These are phyloP conservation scores for Wallacemonas sp. DNA, from an alignment of 208 protist genomes.

Conservation along the genomic window DNA sequence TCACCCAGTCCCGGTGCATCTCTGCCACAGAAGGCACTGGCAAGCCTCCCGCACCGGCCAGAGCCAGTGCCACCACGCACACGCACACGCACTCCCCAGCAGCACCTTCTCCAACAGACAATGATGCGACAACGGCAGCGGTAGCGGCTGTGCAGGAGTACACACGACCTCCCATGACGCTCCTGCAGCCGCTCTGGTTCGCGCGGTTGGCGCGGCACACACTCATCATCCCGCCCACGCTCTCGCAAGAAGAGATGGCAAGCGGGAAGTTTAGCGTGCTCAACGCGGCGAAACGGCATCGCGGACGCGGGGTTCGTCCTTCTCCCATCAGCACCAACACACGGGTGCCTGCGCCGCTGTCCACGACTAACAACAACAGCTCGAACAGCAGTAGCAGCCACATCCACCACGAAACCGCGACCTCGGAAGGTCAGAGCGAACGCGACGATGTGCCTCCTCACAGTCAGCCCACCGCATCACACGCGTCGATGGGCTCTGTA, in stretches of 20 bases:
- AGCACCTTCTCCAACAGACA: no score
- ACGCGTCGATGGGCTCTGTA: no score
- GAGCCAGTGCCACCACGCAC: neutral
- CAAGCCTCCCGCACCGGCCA: neutral
- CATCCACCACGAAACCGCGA: no score
- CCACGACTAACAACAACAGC: no score
- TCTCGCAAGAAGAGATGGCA: constrained; percentile 3
- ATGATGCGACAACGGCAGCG: neutral
- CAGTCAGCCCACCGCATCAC: no score
- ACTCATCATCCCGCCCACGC: constrained; percentile 3
- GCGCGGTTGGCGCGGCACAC: neutral
- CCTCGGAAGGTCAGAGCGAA: no score
- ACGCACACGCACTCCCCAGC: no score
- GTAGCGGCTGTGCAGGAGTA: neutral
- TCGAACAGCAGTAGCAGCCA: no score
- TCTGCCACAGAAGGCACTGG: no score
- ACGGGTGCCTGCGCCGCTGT: neutral
- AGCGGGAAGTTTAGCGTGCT: constrained; percentile 10
- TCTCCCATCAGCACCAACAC: neutral
- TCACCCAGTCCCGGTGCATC: neutral
- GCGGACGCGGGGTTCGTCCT: neutral
- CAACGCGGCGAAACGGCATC: constrained; percentile 7
- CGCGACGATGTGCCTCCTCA: no score
- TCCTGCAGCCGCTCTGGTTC: constrained; percentile 21
- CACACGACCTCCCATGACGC: constrained; percentile 6